These are phyloP conservation scores for Candida cerambycidarum DNA, from an alignment of 805 yeast genomes.

Conservation along the genomic window DNA sequence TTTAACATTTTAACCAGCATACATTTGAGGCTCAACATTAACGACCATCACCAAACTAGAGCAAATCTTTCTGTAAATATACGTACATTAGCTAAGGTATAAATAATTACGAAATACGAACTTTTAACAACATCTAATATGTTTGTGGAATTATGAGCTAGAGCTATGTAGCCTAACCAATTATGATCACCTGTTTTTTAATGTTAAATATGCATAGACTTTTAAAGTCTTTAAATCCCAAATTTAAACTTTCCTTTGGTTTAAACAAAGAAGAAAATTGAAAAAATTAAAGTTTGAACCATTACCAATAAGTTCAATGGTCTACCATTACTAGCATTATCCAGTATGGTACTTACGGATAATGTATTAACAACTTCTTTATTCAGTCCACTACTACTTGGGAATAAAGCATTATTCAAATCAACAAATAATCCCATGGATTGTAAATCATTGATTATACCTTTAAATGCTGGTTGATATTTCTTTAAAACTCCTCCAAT, in stretches of 20 bases:
- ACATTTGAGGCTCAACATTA: no score
- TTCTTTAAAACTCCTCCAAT: slow-evolving; percentile 19
- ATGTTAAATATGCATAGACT: no score
- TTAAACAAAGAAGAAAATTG: slow-evolving; percentile 19
- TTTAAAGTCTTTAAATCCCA: no score
- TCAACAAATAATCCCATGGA: slow-evolving; percentile 35
- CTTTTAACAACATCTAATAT: neutral
- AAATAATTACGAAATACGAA: slow-evolving; percentile 3
- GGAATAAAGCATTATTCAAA: slow-evolving; percentile 32
- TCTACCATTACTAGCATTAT: neutral
- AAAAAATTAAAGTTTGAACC: slow-evolving; percentile 22
- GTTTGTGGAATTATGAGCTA: no score
- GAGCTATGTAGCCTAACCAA: no score
- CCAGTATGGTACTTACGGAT: slow-evolving; percentile 7
- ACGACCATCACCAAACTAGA: no score
- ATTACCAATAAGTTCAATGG: slow-evolving; percentile 16
- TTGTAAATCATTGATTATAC: slow-evolving; percentile 34
- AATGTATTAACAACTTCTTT: slow-evolving; percentile 9
- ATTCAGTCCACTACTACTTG: slow-evolving; percentile 7
- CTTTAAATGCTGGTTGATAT: slow-evolving; percentile 31
- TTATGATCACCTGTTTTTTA: no score
- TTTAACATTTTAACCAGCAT: no score
- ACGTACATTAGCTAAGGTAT: slow-evolving; percentile 5
- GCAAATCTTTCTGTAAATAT: no score
- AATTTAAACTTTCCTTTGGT: neutral